Evolutionary conservation across 169 alveolate genomes (phyloP).

Genomic region (Eimeria acervulina): DNA sequence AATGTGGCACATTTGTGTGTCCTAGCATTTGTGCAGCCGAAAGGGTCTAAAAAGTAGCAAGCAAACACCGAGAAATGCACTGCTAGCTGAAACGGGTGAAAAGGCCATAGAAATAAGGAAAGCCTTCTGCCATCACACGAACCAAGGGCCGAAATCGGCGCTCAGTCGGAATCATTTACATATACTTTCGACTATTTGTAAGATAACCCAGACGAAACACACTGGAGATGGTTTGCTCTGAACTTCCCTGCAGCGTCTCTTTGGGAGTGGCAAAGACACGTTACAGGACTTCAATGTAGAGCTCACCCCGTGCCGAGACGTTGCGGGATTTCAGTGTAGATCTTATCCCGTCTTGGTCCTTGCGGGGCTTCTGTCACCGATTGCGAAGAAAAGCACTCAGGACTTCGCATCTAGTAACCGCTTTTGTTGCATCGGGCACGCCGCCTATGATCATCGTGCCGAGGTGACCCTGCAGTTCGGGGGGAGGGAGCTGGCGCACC

Average conservation of each 20-base stretch:
- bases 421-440: background rate
- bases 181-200: background rate
- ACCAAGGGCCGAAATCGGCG: background rate
- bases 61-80: background rate
- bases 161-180: background rate
- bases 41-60: background rate
- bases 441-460: background rate
- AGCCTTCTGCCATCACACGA: background rate
- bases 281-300: background rate
- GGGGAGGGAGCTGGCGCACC: constrained; percentile 39
- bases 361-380: background rate
- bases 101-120: background rate
- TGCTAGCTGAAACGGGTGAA: background rate
- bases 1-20: background rate
- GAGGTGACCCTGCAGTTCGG: constrained; percentile 41
- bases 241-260: background rate
- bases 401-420: background rate
- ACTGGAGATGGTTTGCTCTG: background rate
- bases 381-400: background rate
- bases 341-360: background rate
- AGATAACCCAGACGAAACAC: background rate
- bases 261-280: background rate
- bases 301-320: background rate
- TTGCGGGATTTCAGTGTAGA: background rate
- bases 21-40: background rate